phyloP scores from a whole-genome alignment of 148 eudicot genomes.

The Pharnaceum exiguum region DNA sequence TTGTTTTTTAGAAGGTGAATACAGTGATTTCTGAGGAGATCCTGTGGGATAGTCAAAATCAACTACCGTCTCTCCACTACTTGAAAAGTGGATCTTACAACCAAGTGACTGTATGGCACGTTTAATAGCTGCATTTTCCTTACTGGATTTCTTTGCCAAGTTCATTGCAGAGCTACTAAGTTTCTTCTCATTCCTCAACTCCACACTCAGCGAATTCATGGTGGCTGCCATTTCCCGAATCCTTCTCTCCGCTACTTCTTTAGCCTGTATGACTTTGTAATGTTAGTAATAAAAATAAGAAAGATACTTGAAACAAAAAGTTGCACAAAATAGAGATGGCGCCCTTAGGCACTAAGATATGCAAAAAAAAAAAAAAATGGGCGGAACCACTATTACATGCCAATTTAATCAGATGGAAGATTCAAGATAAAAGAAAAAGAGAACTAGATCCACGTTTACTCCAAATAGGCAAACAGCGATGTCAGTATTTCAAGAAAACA shows the following conservation, averaged over 20 bases:
- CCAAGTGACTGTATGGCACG: constrained; percentile 89
- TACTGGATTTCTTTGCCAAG: constrained; percentile 55
- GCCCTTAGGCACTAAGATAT: too few relatives aligned
- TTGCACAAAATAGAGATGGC: background rate
- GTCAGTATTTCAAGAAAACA: too few relatives aligned
- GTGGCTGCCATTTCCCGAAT: constrained; percentile 43
- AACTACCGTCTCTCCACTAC: constrained; percentile 60
- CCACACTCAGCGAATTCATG: constrained; percentile 53
- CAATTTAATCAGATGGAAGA: too few relatives aligned
- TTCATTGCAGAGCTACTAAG: constrained; percentile 58
- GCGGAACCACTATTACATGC: too few relatives aligned
- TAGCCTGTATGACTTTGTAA: constrained; percentile 57
- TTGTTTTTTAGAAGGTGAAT: constrained; percentile 36
- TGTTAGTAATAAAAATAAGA: background rate
- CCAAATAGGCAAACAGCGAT: too few relatives aligned
- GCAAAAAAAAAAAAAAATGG: too few relatives aligned
- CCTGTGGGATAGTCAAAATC: constrained; percentile 50
- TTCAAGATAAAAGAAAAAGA: too few relatives aligned
- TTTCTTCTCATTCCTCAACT: constrained; percentile 69
- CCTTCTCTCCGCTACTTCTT: constrained; percentile 71
- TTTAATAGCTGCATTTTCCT: constrained; percentile 76
- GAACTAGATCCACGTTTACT: too few relatives aligned
- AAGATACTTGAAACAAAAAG: background rate
- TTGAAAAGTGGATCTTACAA: constrained; percentile 74
- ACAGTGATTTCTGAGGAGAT: constrained; percentile 32